Conservation (phyloP, 129 eudicot genomes). For the sunflower (Helianthus annuus) region HanXRQr2.0-SUNRISE NC_035439.2:94863257-94863756, state of each 20-base stretch:
- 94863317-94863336: constrained; percentile 62
- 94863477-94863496: background rate
- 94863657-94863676: no score
- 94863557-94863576: no score
- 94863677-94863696: no score
- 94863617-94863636: no score
- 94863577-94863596: no score
- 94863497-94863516: background rate
- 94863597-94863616: no score
- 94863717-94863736: no score
- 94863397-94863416: background rate
- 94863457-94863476: background rate
- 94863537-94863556: background rate
- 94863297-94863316: constrained; percentile 46
- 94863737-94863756: no score
- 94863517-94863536: background rate
- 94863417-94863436: background rate
- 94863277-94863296: constrained; percentile 49
- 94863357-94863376: constrained; percentile 62
- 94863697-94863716: no score
- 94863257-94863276: constrained; percentile 68
- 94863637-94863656: no score
- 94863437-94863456: background rate
- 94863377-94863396: constrained; percentile 28
- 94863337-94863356: constrained; percentile 58